Evolutionary conservation across 495 filamentous ascomycete species (phyloP).

Genomic region (Trichoderma orchidacearum): DNA sequence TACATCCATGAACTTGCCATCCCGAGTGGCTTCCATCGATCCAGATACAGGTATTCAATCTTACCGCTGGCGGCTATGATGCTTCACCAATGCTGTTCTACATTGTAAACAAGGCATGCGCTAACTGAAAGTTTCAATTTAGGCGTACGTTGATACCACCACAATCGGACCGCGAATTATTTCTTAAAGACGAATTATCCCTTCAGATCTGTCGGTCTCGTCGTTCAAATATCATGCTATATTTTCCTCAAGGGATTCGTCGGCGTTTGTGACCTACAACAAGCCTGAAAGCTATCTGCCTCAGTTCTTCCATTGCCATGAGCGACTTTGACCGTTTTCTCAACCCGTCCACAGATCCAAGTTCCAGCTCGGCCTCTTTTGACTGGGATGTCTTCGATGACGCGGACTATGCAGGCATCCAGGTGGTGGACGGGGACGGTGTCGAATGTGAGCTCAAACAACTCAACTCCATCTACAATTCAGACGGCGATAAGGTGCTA

Average conservation of each 20-base stretch:
- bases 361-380: not conserved
- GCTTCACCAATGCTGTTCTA: too few species aligned
- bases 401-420: not conserved
- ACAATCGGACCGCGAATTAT: not conserved
- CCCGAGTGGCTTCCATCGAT: too few species aligned
- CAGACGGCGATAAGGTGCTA: constrained; percentile 1
- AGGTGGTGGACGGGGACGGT: not conserved
- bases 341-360: not conserved
- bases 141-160: not conserved
- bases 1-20: not conserved
- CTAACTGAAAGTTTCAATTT: too few species aligned
- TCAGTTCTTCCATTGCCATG: not conserved
- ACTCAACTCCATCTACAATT: constrained; percentile 7
- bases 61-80: too few species aligned
- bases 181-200: not conserved
- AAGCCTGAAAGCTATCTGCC: too few species aligned
- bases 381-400: not conserved
- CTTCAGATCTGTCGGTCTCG: not conserved
- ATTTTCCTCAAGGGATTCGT: too few species aligned
- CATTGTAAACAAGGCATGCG: too few species aligned
- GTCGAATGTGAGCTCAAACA: constrained; percentile 7
- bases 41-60: too few species aligned
- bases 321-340: not conserved
- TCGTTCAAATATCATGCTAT: not conserved
- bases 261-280: too few species aligned